Percentiles rank a stretch among this genome's conserved stretches.
These are phyloP conservation scores for Kazachstania africana DNA, from an alignment of 805 yeast genomes.

Conservation along the genomic window DNA sequence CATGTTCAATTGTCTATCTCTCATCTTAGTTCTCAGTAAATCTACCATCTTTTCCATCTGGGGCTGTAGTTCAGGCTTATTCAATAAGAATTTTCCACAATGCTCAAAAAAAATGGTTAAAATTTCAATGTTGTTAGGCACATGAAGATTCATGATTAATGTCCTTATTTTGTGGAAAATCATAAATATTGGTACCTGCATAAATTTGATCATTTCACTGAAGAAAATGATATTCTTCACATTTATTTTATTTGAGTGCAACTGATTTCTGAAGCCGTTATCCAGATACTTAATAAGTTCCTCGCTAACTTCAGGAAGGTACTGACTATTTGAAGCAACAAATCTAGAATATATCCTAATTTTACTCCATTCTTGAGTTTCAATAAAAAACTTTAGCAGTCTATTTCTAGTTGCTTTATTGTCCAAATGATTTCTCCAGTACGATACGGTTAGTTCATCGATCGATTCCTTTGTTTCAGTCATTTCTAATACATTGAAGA, in stretches of 20 bases:
- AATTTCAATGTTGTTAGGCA: slow-evolving; percentile 54
- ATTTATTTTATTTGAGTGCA: slow-evolving; percentile 40
- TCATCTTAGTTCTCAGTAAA: slow-evolving; percentile 39
- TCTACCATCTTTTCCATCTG: slow-evolving; percentile 55
- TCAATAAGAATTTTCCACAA: slow-evolving; percentile 54
- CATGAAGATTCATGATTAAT: slow-evolving; percentile 40
- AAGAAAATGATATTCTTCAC: slow-evolving; percentile 51
- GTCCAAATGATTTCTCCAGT: slow-evolving; percentile 40
- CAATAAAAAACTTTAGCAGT: slow-evolving; percentile 43
- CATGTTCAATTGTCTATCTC: slow-evolving; percentile 37
- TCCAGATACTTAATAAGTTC: slow-evolving; percentile 47
- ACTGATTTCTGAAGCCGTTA: slow-evolving; percentile 46
- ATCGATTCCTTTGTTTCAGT: slow-evolving; percentile 37
- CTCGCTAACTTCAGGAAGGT: slow-evolving; percentile 38
- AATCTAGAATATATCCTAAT: slow-evolving; percentile 51
- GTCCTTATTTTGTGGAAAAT: slow-evolving; percentile 62
- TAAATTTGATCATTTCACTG: slow-evolving; percentile 67
- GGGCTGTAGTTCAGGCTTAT: slow-evolving; percentile 42
- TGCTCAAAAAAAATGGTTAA: slow-evolving; percentile 61
- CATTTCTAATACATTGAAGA: slow-evolving; percentile 33
- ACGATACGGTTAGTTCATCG: slow-evolving; percentile 36
- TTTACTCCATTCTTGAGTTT: slow-evolving; percentile 34
- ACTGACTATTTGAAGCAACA: slow-evolving; percentile 43
- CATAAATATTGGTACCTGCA: slow-evolving; percentile 56
- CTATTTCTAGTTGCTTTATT: slow-evolving; percentile 65